Percentiles rank a stretch among this genome's conserved stretches.
Evolutionary conservation across 139 green algal genomes (phyloP).

Genomic region (Spirogloea muscicola): DNA sequence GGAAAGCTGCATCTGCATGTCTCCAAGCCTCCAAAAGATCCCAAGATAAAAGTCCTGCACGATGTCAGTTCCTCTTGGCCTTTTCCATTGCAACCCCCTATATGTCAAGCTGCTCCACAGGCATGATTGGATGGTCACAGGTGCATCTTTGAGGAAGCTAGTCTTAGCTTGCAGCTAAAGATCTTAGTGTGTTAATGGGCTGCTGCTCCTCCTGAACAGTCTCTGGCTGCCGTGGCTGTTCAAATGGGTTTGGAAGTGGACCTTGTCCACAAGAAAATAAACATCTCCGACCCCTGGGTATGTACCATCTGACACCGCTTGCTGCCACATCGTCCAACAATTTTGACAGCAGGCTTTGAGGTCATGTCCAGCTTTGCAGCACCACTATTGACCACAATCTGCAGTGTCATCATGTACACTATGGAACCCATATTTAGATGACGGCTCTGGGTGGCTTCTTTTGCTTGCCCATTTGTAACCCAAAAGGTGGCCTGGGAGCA

Average conservation of each 20-base stretch:
- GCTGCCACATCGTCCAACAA: no score
- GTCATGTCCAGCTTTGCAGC: no score
- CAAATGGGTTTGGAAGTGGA: constrained; percentile 6
- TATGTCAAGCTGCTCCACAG: not conserved
- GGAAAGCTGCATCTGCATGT: constrained; percentile 43
- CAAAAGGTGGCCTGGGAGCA: constrained; percentile 50
- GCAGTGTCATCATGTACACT: no score
- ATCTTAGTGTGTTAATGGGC: not conserved
- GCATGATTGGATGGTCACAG: not conserved
- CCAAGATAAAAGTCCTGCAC: constrained; percentile 36
- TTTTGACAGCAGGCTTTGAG: no score
- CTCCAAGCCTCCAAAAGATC: constrained; percentile 50
- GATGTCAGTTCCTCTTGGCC: constrained; percentile 5
- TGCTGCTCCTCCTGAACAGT: constrained; percentile 22
- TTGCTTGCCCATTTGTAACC: no score
- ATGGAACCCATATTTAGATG: no score
- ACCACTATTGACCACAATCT: no score
- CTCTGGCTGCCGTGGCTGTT: constrained; percentile 14
- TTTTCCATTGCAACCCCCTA: not conserved
- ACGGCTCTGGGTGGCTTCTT: no score
- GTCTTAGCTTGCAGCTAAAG: not conserved
- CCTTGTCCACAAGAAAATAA: constrained; percentile 53
- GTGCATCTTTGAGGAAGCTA: not conserved
- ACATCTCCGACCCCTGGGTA: constrained; percentile 38
- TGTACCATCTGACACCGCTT: no score